These are phyloP conservation scores for Aspergillus conjunctus DNA, from an alignment of 495 filamentous ascomycete species.

Conservation along the genomic window DNA sequence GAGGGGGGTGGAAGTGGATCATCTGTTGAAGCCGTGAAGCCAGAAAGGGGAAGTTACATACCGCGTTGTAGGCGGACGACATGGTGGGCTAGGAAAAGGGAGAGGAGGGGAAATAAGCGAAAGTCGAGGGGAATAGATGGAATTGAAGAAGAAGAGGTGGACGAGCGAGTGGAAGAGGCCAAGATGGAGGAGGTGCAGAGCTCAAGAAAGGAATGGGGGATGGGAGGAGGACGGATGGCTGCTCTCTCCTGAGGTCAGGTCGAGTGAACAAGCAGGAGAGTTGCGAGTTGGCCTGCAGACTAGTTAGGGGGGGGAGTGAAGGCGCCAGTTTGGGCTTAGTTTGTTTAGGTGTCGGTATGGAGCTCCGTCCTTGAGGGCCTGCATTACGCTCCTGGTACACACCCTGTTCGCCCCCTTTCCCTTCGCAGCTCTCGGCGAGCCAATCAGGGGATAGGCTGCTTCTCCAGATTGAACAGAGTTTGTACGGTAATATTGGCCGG, in stretches of 20 bases:
- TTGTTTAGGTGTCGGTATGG: slow-evolving; percentile 14
- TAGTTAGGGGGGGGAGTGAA: slow-evolving; percentile 24
- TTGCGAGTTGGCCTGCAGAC: background rate
- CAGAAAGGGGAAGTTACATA: slow-evolving; percentile 52
- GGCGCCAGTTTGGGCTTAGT: slow-evolving; percentile 17
- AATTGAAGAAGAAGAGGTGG: slow-evolving; percentile 15
- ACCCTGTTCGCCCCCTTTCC: slow-evolving; percentile 23
- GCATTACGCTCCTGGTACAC: slow-evolving; percentile 13
- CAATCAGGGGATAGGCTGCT: slow-evolving; percentile 12
- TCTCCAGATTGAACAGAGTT: slow-evolving; percentile 14
- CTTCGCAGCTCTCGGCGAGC: slow-evolving; percentile 6
- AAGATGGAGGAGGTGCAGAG: slow-evolving; percentile 19
- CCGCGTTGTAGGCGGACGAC: slow-evolving; percentile 64
- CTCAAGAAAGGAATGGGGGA: slow-evolving; percentile 26
- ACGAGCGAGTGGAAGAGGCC: slow-evolving; percentile 30
- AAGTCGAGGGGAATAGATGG: slow-evolving; percentile 16
- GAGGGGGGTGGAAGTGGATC: slow-evolving; percentile 39
- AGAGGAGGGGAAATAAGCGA: slow-evolving; percentile 20
- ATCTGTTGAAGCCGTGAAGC: slow-evolving; percentile 33
- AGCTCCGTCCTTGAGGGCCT: background rate
- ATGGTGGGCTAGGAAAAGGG: slow-evolving; percentile 48
- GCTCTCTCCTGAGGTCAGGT: slow-evolving; percentile 35
- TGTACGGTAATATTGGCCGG: slow-evolving; percentile 15
- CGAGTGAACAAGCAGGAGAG: slow-evolving; percentile 22
- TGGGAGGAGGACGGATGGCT: slow-evolving; percentile 18